Evolutionary conservation across 164 flowering plant genomes (phyloP).

Genomic region (Santalum album): DNA sequence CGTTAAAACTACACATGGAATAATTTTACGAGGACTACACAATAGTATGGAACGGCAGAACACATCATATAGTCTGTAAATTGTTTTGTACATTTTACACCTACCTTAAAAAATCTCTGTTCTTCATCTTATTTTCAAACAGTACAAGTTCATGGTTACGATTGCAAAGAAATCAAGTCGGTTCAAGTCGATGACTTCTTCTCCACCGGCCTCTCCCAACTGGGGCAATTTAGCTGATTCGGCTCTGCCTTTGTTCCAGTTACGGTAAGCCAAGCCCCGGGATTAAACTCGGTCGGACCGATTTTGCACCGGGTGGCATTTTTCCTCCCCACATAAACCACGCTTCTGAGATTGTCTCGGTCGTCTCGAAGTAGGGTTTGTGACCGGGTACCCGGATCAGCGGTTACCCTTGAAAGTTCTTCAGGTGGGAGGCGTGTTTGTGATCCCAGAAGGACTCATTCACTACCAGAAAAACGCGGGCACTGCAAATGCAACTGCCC

Average conservation of each 20-base stretch:
- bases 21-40: too few relatives aligned
- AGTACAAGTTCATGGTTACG: too few relatives aligned
- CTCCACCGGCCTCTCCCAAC: too few relatives aligned
- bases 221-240: too few relatives aligned
- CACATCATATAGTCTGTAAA: too few relatives aligned
- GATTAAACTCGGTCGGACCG: constrained; percentile 12
- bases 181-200: too few relatives aligned
- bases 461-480: constrained; percentile 10
- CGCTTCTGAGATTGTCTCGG: constrained; percentile 9
- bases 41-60: too few relatives aligned
- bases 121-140: too few relatives aligned
- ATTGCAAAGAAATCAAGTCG: too few relatives aligned
- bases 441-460: constrained; percentile 9
- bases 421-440: constrained; percentile 11
- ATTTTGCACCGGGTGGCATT: constrained; percentile 11
- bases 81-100: too few relatives aligned
- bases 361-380: constrained; percentile 9
- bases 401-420: constrained; percentile 1
- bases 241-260: neutral
- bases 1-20: too few relatives aligned
- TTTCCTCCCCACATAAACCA: constrained; percentile 10
- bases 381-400: constrained; percentile 10
- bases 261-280: neutral
- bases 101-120: too few relatives aligned
- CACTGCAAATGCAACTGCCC: constrained; percentile 1